Evolutionary conservation across 495 filamentous ascomycete genomes (phyloP).

Genomic region (Neurospora terricola): DNA sequence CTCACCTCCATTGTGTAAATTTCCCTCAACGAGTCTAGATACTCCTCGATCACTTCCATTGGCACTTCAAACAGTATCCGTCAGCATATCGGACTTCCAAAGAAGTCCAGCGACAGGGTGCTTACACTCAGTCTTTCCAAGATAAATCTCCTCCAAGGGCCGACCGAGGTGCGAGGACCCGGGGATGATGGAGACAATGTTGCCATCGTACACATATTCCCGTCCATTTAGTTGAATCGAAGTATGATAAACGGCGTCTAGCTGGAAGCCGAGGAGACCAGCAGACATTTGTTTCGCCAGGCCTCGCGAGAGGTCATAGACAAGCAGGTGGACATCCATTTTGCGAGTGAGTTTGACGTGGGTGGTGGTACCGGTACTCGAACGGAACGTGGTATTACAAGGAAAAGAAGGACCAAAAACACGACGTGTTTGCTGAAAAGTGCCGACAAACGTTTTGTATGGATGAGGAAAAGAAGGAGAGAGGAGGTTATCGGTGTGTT

Average conservation of each 20-base stretch:
- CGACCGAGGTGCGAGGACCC: conserved; percentile 77
- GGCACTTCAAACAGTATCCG: conserved; percentile 39
- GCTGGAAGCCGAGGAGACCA: conserved; percentile 55
- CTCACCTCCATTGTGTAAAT: conserved; percentile 74
- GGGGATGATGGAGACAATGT: conserved; percentile 69
- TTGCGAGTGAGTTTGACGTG: background rate
- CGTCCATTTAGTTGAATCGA: conserved; percentile 68
- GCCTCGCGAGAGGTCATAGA: conserved; percentile 87
- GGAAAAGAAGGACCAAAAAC: background rate
- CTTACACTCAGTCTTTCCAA: conserved; percentile 58
- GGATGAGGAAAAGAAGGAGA: background rate
- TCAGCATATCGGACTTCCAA: background rate
- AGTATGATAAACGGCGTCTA: conserved; percentile 89
- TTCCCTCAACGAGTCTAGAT: conserved; percentile 69
- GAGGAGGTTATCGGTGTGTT: background rate
- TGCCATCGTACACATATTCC: conserved; percentile 47
- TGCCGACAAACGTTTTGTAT: background rate
- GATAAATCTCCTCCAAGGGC: conserved; percentile 64
- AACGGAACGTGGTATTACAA: background rate
- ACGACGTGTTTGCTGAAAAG: background rate
- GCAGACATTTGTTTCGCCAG: conserved; percentile 37
- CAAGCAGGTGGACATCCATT: conserved; percentile 86
- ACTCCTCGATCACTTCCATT: conserved; percentile 76
- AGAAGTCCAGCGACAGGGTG: background rate
- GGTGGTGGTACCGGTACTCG: background rate